Conservation (phyloP, 1,284 basidiomycete genomes). For the Fereydounia khargensis region DNA sequence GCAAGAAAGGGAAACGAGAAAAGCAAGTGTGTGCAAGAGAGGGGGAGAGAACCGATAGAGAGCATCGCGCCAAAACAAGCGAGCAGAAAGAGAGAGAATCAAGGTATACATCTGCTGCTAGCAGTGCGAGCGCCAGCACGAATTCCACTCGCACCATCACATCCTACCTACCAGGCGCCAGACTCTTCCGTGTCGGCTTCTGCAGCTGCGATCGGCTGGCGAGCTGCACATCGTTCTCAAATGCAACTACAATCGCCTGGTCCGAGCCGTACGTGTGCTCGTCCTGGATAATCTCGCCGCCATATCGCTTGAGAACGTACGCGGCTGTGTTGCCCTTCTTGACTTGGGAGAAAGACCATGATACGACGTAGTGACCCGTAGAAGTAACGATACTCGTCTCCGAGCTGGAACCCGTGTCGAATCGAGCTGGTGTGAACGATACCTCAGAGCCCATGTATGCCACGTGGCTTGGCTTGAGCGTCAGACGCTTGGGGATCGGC, state of each 20-base stretch:
- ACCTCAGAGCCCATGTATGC: conserved; percentile 90
- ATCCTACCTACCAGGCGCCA: conserved; percentile 27
- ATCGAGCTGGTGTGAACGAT: conserved; percentile 88
- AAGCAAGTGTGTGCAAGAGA: no score
- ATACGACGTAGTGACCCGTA: conserved; percentile 86
- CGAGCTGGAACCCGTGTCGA: conserved; percentile 75
- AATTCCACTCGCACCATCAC: conserved; percentile 16
- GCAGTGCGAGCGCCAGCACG: no score
- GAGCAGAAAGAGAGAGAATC: background rate
- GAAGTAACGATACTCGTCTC: conserved; percentile 97
- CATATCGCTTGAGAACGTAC: conserved; percentile 85
- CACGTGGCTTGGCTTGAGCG: conserved; percentile 86
- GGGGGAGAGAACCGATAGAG: background rate
- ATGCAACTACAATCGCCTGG: conserved; percentile 88
- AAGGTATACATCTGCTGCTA: background rate
- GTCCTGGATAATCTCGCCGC: conserved; percentile 37
- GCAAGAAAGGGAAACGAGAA: conserved; percentile 1
- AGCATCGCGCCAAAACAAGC: no score
- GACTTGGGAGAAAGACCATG: conserved; percentile 84
- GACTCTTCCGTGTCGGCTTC: conserved; percentile 76
- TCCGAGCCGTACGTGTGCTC: conserved; percentile 67
- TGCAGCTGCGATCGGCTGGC: conserved; percentile 88
- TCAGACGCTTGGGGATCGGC: conserved; percentile 83
- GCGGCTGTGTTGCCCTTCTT: conserved; percentile 85
- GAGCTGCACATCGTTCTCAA: conserved; percentile 89